A percentile compares a stretch with the other conserved stretches of the same genome.
These are phyloP conservation scores for Styphnolobium japonicum DNA, from an alignment of 306 rosid species.

Conservation along the genomic window DNA sequence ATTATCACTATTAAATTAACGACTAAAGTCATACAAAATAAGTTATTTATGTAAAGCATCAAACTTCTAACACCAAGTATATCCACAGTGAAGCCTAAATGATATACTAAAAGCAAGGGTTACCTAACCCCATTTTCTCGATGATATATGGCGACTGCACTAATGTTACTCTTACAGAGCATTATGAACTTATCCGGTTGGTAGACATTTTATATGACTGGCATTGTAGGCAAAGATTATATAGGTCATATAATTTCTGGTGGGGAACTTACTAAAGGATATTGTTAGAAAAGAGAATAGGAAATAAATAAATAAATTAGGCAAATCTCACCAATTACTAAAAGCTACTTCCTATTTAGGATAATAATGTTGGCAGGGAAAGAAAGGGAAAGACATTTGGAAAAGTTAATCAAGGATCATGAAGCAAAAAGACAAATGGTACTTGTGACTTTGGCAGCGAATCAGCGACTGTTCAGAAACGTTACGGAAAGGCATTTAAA, in stretches of 20 bases:
- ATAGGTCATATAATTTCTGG: slow-evolving; percentile 3
- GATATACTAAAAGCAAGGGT: neutral
- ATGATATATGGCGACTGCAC: neutral
- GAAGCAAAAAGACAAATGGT: neutral
- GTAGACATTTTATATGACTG: slow-evolving; percentile 11
- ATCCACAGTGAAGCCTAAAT: neutral
- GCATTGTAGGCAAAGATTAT: neutral
- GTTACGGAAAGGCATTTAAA: no score
- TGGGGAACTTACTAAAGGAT: neutral
- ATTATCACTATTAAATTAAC: no score
- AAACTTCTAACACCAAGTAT: neutral
- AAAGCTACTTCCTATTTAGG: neutral
- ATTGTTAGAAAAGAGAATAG: neutral
- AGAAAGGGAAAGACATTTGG: neutral
- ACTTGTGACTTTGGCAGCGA: neutral
- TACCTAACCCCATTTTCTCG: slow-evolving; percentile 30
- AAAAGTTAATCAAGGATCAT: neutral
- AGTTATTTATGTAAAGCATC: neutral
- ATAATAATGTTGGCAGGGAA: neutral
- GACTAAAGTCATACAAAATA: neutral
- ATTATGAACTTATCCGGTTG: slow-evolving; percentile 20
- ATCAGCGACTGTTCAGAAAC: neutral
- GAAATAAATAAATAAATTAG: neutral
- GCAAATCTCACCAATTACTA: neutral
- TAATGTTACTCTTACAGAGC: neutral